Evolutionary conservation across 352 stramenopile species (phyloP).

Genomic region (Paralagenidium karlingii): DNA sequence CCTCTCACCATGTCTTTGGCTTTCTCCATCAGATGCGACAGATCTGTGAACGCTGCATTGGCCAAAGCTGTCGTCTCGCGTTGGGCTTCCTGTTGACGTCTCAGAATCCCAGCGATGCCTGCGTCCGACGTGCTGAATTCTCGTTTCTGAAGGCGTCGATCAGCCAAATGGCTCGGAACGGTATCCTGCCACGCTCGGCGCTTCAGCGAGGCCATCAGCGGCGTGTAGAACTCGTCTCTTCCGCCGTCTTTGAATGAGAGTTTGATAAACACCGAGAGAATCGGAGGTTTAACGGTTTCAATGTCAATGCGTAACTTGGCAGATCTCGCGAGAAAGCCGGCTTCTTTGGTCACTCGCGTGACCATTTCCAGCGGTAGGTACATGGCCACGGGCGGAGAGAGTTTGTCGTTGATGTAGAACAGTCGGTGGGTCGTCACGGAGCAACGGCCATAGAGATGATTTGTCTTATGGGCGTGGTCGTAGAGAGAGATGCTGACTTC

Average conservation of each 20-base stretch:
- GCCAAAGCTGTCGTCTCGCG: constrained; percentile 71
- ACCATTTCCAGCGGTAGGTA: constrained; percentile 67
- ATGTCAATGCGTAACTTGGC: constrained; percentile 77
- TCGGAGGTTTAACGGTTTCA: constrained; percentile 14
- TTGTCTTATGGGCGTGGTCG: constrained; percentile 66
- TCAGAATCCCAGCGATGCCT: constrained; percentile 71
- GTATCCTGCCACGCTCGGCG: constrained; percentile 68
- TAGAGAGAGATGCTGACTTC: constrained; percentile 77
- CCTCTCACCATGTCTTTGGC: constrained; percentile 79
- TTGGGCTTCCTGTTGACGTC: constrained; percentile 63
- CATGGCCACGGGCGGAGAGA: constrained; percentile 34
- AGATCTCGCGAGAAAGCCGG: constrained; percentile 70
- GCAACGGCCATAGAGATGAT: constrained; percentile 51
- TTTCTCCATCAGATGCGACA: constrained; percentile 85
- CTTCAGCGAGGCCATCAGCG: constrained; percentile 45
- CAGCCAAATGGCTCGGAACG: constrained; percentile 54
- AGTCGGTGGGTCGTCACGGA: constrained; percentile 74
- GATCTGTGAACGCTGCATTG: constrained; percentile 78
- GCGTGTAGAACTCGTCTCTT: constrained; percentile 74
- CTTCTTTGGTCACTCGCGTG: constrained; percentile 55
- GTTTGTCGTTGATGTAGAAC: constrained; percentile 64
- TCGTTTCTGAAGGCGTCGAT: constrained; percentile 61
- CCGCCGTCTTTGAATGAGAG: constrained; percentile 80
- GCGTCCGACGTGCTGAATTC: constrained; percentile 68
- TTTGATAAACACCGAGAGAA: constrained; percentile 57